phyloP scores from a whole-genome alignment of 345 rosid species.

The Odontarrhena argentea region DNA sequence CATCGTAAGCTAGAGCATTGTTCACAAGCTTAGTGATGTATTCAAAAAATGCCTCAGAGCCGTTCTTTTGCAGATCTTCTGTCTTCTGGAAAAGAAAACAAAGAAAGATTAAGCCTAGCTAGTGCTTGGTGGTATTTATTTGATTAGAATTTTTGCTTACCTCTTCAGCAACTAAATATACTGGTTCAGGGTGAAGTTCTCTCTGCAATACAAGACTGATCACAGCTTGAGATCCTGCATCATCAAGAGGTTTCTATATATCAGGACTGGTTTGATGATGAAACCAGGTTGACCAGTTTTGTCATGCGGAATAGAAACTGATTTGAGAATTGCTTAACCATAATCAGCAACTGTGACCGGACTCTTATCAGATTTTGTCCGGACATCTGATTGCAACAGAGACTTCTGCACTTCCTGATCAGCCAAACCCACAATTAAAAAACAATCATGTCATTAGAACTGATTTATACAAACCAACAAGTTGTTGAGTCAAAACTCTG shows the following conservation, averaged over 20 bases:
- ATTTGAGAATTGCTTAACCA: constrained; percentile 46
- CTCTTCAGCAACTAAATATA: constrained; percentile 89
- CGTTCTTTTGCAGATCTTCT: constrained; percentile 58
- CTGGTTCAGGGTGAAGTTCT: constrained; percentile 65
- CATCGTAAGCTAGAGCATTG: constrained; percentile 60
- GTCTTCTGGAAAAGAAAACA: constrained; percentile 55
- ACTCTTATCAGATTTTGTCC: constrained; percentile 64
- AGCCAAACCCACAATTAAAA: not conserved
- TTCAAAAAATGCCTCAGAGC: constrained; percentile 53
- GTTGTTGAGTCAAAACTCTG: too few relatives aligned
- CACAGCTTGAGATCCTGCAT: constrained; percentile 80
- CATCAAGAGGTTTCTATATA: not conserved
- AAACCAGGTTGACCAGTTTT: not conserved
- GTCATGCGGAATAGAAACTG: not conserved
- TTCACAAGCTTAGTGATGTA: constrained; percentile 76
- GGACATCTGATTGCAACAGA: constrained; percentile 72
- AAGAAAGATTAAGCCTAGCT: not conserved
- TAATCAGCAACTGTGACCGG: constrained; percentile 93
- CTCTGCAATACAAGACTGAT: constrained; percentile 63
- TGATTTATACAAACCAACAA: too few relatives aligned
- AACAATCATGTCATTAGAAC: too few relatives aligned
- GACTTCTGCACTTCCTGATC: constrained; percentile 74
- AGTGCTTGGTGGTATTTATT: not conserved
- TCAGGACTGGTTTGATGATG: not conserved
- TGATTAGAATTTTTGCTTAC: constrained; percentile 36